phyloP scores from a whole-genome alignment of 2,329 filamentous ascomycete species.

The Pseudogymnoascus sp. region DNA sequence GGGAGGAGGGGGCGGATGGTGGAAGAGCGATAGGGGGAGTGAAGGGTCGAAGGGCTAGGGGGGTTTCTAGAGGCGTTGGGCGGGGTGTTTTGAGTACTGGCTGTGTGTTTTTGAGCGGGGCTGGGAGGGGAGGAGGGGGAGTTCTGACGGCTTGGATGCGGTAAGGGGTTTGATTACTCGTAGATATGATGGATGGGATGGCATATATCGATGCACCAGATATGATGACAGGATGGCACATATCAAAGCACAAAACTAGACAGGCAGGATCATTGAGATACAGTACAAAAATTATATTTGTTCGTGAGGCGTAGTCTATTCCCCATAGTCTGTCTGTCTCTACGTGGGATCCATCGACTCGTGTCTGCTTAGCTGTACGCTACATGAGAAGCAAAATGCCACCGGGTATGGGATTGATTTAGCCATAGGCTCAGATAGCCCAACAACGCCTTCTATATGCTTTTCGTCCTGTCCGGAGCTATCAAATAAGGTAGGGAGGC shows the following conservation, averaged over 20 bases:
- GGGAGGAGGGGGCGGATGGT: not conserved
- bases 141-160: not conserved
- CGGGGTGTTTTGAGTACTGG: not conserved
- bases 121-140: not conserved
- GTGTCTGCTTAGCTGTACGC: constrained; percentile 1
- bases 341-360: not conserved
- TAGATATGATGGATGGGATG: constrained; percentile 1
- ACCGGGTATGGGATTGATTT: not conserved
- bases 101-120: not conserved
- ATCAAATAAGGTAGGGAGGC: not conserved
- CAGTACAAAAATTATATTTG: not conserved
- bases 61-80: not conserved
- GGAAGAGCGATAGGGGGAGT: not conserved
- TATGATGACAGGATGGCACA: constrained; percentile 6
- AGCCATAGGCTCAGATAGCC: not conserved
- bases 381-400: not conserved
- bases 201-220: not conserved
- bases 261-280: not conserved
- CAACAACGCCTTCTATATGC: constrained; percentile 1
- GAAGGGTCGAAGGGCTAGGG: not conserved
- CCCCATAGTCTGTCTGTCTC: not conserved
- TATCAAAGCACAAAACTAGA: not conserved
- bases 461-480: not conserved
- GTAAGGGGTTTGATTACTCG: not conserved
- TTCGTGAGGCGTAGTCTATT: not conserved